Evolutionary conservation across 2,329 filamentous ascomycete species (phyloP).

Genomic region (Pseudogymnoascus sp.): DNA sequence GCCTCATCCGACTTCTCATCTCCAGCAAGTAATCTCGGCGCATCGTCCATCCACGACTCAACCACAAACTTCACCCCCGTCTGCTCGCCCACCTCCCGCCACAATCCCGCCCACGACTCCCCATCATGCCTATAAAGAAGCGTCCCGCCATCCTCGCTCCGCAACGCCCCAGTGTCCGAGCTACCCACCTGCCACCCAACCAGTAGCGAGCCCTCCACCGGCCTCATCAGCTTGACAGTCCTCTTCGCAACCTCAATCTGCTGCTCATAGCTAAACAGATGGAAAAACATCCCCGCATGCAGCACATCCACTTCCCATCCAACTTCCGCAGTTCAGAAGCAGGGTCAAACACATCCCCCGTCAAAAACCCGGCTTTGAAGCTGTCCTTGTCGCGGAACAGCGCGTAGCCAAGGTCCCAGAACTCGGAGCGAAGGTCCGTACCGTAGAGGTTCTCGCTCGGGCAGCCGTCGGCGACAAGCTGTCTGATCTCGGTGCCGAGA

Average conservation of each 20-base stretch:
- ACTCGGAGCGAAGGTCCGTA: conserved; percentile 26
- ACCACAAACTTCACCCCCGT: not conserved
- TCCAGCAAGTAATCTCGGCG: not conserved
- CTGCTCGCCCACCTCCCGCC: not conserved
- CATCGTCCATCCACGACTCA: not conserved
- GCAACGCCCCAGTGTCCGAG: not conserved
- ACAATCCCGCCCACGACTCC: not conserved
- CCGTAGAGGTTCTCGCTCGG: conserved; percentile 26
- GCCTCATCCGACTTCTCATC: not conserved
- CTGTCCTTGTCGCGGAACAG: conserved; percentile 30
- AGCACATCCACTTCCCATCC: conserved; percentile 35
- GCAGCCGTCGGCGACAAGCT: conserved; percentile 31
- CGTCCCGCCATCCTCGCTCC: not conserved
- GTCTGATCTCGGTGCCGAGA: conserved; percentile 33
- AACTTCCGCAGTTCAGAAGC: conserved; percentile 27
- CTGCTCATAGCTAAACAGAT: conserved; percentile 34
- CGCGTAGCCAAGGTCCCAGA: conserved; percentile 32
- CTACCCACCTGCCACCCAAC: conserved; percentile 33
- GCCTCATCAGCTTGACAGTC: conserved; percentile 16
- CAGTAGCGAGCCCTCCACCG: conserved; percentile 27
- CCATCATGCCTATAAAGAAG: not conserved
- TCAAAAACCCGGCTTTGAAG: conserved; percentile 28
- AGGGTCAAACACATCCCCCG: conserved; percentile 28
- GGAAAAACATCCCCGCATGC: conserved; percentile 35
- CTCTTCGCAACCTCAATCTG: conserved; percentile 31